phyloP scores from a whole-genome alignment of 2,329 filamentous ascomycete genomes.

The Diaporthe sp. region DNA sequence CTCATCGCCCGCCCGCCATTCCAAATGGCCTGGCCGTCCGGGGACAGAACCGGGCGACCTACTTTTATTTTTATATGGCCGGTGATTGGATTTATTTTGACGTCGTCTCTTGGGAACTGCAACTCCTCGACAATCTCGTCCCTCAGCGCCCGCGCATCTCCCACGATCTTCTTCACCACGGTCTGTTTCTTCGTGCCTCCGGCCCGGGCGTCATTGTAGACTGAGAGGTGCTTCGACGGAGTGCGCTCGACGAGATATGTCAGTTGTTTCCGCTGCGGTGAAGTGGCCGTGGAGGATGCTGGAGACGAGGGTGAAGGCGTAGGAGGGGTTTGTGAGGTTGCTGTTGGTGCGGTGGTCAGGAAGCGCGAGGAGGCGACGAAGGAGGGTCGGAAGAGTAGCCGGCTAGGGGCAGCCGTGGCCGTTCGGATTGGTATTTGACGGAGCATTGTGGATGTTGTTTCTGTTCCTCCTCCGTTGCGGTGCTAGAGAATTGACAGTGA shows the following conservation, averaged over 20 bases:
- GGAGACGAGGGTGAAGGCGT: slow-evolving; percentile 38
- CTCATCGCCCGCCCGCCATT: not conserved
- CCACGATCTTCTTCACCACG: slow-evolving; percentile 83
- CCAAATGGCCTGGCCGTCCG: not conserved
- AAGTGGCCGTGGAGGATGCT: slow-evolving; percentile 29
- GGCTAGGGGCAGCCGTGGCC: slow-evolving; percentile 34
- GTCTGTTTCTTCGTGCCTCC: slow-evolving; percentile 85
- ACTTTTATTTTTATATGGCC: slow-evolving; percentile 84
- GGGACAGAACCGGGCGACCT: slow-evolving; percentile 44
- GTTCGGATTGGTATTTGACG: slow-evolving; percentile 37
- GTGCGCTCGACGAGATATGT: slow-evolving; percentile 83
- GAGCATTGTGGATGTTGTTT: slow-evolving; percentile 29
- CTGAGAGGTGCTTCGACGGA: slow-evolving; percentile 76
- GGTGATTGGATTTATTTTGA: slow-evolving; percentile 72
- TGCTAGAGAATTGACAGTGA: not conserved
- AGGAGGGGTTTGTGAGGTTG: slow-evolving; percentile 32
- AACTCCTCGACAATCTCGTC: slow-evolving; percentile 74
- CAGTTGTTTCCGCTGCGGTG: slow-evolving; percentile 54
- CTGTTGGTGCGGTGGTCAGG: not conserved
- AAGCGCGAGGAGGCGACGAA: slow-evolving; percentile 16
- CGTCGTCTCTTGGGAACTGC: slow-evolving; percentile 66
- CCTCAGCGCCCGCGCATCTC: slow-evolving; percentile 75
- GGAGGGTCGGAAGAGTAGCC: slow-evolving; percentile 26
- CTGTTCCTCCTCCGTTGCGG: not conserved
- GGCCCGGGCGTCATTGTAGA: slow-evolving; percentile 81